phyloP scores from a whole-genome alignment of 192 early-diverging fungal genomes.

The Anaeromyces robustus region DNA sequence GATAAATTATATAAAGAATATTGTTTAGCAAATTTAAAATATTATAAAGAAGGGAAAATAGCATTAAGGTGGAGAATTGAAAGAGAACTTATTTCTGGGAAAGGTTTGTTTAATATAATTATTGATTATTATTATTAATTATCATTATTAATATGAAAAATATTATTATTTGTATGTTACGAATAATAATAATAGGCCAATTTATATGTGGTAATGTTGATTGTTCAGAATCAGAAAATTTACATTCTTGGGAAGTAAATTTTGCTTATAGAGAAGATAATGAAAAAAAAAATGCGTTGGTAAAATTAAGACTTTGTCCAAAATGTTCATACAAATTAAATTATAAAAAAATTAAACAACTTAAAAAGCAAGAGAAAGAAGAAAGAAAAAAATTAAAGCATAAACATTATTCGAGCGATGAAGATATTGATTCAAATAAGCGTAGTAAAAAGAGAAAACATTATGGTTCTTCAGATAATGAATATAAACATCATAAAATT shows the following conservation, averaged over 20 bases:
- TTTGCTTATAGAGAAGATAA: slow-evolving; percentile 63
- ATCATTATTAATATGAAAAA: too few species aligned
- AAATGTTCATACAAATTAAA: slow-evolving; percentile 56
- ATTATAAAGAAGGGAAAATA: slow-evolving; percentile 55
- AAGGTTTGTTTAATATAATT: slow-evolving; percentile 20
- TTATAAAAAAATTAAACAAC: slow-evolving; percentile 42
- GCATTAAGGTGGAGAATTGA: slow-evolving; percentile 58
- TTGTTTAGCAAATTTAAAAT: slow-evolving; percentile 49
- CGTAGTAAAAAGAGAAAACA: background rate
- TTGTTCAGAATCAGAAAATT: slow-evolving; percentile 15
- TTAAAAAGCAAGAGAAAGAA: slow-evolving; percentile 9
- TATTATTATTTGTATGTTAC: too few species aligned
- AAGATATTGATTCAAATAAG: background rate
- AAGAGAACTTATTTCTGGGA: slow-evolving; percentile 45
- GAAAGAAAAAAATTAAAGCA: slow-evolving; percentile 3
- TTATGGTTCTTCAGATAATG: background rate
- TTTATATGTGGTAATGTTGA: slow-evolving; percentile 51
- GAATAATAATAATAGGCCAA: slow-evolving; percentile 29
- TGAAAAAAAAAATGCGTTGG: slow-evolving; percentile 59
- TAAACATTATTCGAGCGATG: slow-evolving; percentile 1
- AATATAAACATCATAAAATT: slow-evolving; percentile 8
- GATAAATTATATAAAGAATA: slow-evolving; percentile 77
- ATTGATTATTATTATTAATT: too few species aligned
- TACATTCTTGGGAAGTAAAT: slow-evolving; percentile 74
- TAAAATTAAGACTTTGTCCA: slow-evolving; percentile 61